A percentile compares a stretch with the other conserved stretches of the same genome.
These are phyloP conservation scores for Penstemon newberryi DNA, from an alignment of 257 asterid genomes.

Conservation along the genomic window DNA sequence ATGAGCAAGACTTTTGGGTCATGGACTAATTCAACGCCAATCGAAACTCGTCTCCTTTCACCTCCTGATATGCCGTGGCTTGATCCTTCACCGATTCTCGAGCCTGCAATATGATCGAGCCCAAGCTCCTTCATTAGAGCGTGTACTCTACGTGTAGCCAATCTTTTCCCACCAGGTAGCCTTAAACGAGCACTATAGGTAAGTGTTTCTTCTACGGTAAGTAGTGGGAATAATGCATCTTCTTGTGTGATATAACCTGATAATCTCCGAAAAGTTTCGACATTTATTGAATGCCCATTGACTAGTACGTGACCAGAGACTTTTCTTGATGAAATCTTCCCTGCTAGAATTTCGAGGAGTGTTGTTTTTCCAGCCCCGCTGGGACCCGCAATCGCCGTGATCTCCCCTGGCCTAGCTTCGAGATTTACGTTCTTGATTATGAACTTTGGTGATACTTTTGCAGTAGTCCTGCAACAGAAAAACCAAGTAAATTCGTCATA, in stretches of 20 bases:
- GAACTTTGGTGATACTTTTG: constrained; percentile 32
- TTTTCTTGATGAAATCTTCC: constrained; percentile 43
- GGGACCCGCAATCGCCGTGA: constrained; percentile 90
- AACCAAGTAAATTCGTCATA: constrained; percentile 34
- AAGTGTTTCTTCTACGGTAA: constrained; percentile 78
- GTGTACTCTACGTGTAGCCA: constrained; percentile 41
- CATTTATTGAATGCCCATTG: constrained; percentile 42
- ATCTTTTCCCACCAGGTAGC: constrained; percentile 45
- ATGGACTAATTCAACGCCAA: constrained; percentile 80
- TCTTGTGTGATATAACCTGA: constrained; percentile 81
- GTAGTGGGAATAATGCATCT: constrained; percentile 75
- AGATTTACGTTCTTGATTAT: constrained; percentile 63
- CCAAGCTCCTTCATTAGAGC: constrained; percentile 68
- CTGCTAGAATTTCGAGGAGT: constrained; percentile 71
- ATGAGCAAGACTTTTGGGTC: constrained; percentile 65
- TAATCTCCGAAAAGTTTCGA: constrained; percentile 43
- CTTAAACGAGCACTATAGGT: constrained; percentile 66
- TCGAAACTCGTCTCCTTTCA: constrained; percentile 77
- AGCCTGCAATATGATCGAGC: constrained; percentile 52
- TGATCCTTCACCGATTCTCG: constrained; percentile 63
- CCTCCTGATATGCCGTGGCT: constrained; percentile 77
- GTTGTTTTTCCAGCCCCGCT: constrained; percentile 95
- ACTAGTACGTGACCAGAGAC: constrained; percentile 61
- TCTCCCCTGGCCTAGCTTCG: constrained; percentile 64
- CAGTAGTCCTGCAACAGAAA: constrained; percentile 25